Evolutionary conservation across 345 rosid genomes (phyloP).

Genomic region (Corymbia maculata): DNA sequence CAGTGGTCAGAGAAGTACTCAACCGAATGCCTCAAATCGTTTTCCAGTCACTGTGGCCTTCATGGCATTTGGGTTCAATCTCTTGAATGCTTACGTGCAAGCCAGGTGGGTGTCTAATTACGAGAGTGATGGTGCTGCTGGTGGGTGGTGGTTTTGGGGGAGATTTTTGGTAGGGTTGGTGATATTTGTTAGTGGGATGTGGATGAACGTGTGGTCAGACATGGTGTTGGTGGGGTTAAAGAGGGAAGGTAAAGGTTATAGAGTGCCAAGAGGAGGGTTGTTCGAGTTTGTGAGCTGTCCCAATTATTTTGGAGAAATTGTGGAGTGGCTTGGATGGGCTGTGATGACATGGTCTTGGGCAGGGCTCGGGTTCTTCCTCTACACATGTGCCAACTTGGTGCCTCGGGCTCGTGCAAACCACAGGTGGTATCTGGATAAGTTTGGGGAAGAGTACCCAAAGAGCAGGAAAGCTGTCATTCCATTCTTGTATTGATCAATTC

Average conservation of each 20-base stretch:
- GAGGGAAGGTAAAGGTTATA: slow-evolving; percentile 55
- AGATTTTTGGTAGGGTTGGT: slow-evolving; percentile 33
- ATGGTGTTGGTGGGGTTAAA: slow-evolving; percentile 52
- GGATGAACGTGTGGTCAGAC: slow-evolving; percentile 64
- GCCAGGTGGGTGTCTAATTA: slow-evolving; percentile 81
- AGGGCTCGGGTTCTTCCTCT: slow-evolving; percentile 66
- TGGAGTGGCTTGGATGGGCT: slow-evolving; percentile 91
- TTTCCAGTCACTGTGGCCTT: slow-evolving; percentile 53
- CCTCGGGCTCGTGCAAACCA: slow-evolving; percentile 75
- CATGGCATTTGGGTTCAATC: slow-evolving; percentile 57
- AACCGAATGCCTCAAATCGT: neutral
- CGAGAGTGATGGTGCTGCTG: slow-evolving; percentile 31
- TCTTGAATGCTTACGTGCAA: slow-evolving; percentile 67
- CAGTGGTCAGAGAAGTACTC: neutral
- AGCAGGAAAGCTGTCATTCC: slow-evolving; percentile 73
- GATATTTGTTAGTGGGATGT: slow-evolving; percentile 56
- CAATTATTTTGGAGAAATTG: slow-evolving; percentile 72
- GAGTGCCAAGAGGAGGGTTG: slow-evolving; percentile 74
- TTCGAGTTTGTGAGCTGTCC: slow-evolving; percentile 86
- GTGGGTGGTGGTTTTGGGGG: slow-evolving; percentile 39
- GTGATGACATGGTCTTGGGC: slow-evolving; percentile 84
- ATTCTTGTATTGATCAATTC: slow-evolving; percentile 28
- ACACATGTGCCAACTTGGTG: slow-evolving; percentile 66
- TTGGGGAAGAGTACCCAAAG: slow-evolving; percentile 66
- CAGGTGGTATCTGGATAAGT: slow-evolving; percentile 65